Base-by-base conservation (phyloP, 768 basidiomycete species). In the Cantharellus cinnabarinus region DNA sequence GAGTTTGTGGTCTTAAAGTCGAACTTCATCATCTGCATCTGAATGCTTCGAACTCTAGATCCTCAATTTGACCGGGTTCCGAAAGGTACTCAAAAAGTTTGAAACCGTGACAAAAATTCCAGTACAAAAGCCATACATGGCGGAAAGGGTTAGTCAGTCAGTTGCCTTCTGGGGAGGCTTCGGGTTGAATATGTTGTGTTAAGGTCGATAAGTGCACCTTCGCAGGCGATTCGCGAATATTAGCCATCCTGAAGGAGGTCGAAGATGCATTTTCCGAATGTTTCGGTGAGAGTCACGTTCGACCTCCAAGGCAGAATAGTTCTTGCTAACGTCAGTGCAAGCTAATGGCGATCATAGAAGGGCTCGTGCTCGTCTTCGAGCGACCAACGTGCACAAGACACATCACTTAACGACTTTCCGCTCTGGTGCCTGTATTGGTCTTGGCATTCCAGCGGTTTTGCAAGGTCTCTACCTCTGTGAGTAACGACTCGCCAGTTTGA, bases 41-140 rank as follows among this genome's bases (percentile, higher is more conserved):
- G 5, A 2, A 20, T 1, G 29, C 7, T 52, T 56, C 15, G 5
- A 41, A 56, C 41, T 3, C 29, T n/a, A 89, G 83, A 79, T 85
- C 51, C 70, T 97, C 44, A 98, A 99, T 68, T 69, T 90, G 5
- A 86, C 88, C 0, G 95, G 94, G 1, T 90, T 95, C 68, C 75
- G 85, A 37, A 90, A 90, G 53, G 82, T 81, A 0, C 67, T 90
- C 59, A 89, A 85, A 70, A 90, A 89, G 68, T 90, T 87, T 62
- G 85, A 84, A 66, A 91, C 88, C 67, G 70, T 77, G 3, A 83
- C 89, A 10, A 80, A 76, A 81, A 79, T 86, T 41, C 74, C 77
- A 7, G 81, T 79, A 29, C 79, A 85, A 66, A 75, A 81, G 34
- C 75, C 82, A 44, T 97, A 93, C 67, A 90, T 85, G 75, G 71